A percentile compares a stretch with the other conserved stretches of the same genome.
These are phyloP conservation scores for Cutaneotrichosporon curvatum DNA, from an alignment of 1,284 basidiomycete species.

Conservation along the genomic window DNA sequence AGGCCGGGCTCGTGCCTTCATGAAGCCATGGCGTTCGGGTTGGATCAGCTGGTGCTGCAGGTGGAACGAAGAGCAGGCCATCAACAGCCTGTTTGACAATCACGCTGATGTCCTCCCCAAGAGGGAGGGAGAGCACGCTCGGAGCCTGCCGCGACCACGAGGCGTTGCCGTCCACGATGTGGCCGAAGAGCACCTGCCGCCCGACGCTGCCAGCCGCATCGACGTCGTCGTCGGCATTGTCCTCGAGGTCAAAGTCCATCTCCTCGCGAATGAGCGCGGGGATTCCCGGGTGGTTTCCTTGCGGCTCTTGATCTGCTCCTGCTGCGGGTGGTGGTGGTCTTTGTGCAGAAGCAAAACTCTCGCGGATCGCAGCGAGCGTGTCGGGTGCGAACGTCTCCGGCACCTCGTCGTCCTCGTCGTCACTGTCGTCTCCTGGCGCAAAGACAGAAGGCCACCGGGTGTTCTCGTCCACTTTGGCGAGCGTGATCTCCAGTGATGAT, in stretches of 20 bases:
- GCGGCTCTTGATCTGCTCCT: constrained; percentile 18
- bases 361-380: constrained; percentile 68
- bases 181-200: constrained; percentile 29
- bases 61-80: constrained; percentile 60
- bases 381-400: constrained; percentile 82
- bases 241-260: constrained; percentile 44
- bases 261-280: constrained; percentile 44
- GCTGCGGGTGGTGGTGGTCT: no score
- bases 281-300: constrained; percentile 31
- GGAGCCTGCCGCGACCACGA: constrained; percentile 28
- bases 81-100: constrained; percentile 75
- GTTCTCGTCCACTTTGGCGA: constrained; percentile 67
- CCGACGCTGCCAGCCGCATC: constrained; percentile 49
- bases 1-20: constrained; percentile 69
- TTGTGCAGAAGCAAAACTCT: constrained; percentile 43
- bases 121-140: constrained; percentile 27
- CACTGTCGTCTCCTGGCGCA: constrained; percentile 32
- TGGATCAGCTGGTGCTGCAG: constrained; percentile 16
- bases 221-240: constrained; percentile 46
- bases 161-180: constrained; percentile 18
- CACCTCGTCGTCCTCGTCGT: constrained; percentile 60
- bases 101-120: constrained; percentile 48
- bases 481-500: constrained; percentile 70
- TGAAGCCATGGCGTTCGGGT: constrained; percentile 61
- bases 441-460: constrained; percentile 83